Percentiles rank a stretch among this genome's conserved stretches.
These are phyloP conservation scores for Friedmanniomyces endolithicus DNA, from an alignment of 495 filamentous ascomycete species.

Conservation along the genomic window DNA sequence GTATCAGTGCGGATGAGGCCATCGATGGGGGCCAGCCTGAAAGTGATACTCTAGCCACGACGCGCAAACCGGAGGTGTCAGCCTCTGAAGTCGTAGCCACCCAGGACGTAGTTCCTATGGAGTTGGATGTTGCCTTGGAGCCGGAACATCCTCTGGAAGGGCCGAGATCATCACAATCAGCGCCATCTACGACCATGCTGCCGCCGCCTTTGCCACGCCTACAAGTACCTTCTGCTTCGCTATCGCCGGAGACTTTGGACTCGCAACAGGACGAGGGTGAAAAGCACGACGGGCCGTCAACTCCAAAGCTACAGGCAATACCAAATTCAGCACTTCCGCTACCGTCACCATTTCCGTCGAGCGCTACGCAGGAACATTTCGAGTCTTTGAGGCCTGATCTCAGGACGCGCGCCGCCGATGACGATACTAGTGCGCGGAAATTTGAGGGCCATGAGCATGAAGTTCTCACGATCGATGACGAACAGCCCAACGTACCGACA, in stretches of 20 bases:
- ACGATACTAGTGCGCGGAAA: too few relatives aligned
- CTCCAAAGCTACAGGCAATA: slow-evolving; percentile 18
- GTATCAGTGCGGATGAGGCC: not conserved
- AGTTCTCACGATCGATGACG: too few relatives aligned
- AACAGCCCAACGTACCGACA: too few relatives aligned
- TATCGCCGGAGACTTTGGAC: not conserved
- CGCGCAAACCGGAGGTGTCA: not conserved
- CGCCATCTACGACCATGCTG: slow-evolving; percentile 1
- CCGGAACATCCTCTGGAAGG: not conserved
- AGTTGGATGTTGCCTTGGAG: not conserved
- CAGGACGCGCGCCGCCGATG: too few relatives aligned
- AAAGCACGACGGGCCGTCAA: not conserved
- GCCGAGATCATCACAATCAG: not conserved
- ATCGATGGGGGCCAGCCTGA: not conserved
- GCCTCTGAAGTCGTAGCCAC: not conserved
- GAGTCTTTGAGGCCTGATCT: too few relatives aligned
- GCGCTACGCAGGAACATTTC: not conserved
- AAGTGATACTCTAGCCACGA: not conserved
- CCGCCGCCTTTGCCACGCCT: slow-evolving; percentile 12
- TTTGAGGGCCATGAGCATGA: too few relatives aligned
- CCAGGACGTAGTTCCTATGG: not conserved
- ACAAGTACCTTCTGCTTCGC: not conserved
- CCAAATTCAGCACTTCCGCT: slow-evolving; percentile 25
- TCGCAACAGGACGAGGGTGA: not conserved
- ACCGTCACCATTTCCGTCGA: slow-evolving; percentile 28